Base-by-base conservation (phyloP, 345 rosid species). In the Eucalyptus lansdowneana region DNA sequence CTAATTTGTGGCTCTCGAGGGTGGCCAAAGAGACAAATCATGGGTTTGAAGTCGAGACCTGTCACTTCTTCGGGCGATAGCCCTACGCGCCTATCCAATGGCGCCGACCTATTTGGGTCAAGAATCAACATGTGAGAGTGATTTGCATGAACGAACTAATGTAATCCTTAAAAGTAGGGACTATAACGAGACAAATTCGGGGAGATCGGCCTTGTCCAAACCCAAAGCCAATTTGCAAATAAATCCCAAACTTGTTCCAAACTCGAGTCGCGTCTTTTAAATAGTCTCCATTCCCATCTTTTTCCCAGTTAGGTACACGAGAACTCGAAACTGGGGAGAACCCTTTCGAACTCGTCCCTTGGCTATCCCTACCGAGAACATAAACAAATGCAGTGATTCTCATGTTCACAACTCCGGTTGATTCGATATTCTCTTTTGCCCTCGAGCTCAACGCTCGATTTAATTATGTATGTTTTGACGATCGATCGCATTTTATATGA, bases 341-440 rank as follows among this genome's bases (percentile, higher is more conserved):
- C 76, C 76, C 76, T n/a, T n/a, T n/a, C 8, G 76, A 65, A 7
- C 40, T n/a, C 37, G 76, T 65, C 40, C 40, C 11, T 2, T 17
- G 21, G 21, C 22, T n/a, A 8, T 65, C 76, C 21, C 37, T n/a
- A 65, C 40, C 21, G 0, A 34, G 24, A 5, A 69, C 11, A 34
- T 34, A 17, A 34, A 69, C 80, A 69, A 34, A 69, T 34, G 24
- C 0, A 34, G 24, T 5, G 42, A 69, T 69, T 31, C 44, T 9
- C 24, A 17, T 5, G 3, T 7, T 65, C 76, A 1, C 11, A 15
- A 0, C 37, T 14, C 0, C 37, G 37, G 40, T n/a, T n/a, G 76
- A 31, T 65, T 65, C 17, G 76, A 65, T 65, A 4, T 65, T 14
- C 21, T 8, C 37, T 65, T 65, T 65, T 4, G 37, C 37, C 76